These are phyloP conservation scores for Ophiognomonia clavigignenti-juglandacearum DNA, from an alignment of 2,329 filamentous ascomycete genomes.

Conservation along the genomic window DNA sequence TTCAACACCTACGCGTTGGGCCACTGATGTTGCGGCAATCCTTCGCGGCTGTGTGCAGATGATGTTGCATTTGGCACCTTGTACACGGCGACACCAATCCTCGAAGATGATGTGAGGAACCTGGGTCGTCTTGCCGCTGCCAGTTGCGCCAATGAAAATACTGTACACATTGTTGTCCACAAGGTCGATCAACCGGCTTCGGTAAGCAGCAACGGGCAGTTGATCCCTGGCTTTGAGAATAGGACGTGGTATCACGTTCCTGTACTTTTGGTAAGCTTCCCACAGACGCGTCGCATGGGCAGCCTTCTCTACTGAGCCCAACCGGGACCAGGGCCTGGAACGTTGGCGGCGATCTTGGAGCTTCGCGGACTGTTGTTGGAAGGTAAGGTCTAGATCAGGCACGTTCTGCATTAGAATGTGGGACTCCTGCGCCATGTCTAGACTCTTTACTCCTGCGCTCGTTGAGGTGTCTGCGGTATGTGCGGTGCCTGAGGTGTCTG, in stretches of 20 bases:
- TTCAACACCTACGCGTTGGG: conserved; percentile 40
- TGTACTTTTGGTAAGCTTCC: background rate
- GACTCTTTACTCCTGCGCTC: too few relatives aligned
- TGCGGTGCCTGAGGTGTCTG: too few relatives aligned
- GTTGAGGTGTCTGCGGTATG: too few relatives aligned
- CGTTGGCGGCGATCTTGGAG: too few relatives aligned
- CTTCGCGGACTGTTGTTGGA: background rate
- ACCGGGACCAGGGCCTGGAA: too few relatives aligned
- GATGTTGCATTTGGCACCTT: conserved; percentile 40
- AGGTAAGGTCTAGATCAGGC: background rate
- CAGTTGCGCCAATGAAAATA: conserved; percentile 13
- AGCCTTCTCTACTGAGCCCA: too few relatives aligned
- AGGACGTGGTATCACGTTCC: background rate
- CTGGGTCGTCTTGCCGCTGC: conserved; percentile 26
- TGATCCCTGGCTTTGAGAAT: background rate
- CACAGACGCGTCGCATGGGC: background rate
- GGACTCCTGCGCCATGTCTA: background rate
- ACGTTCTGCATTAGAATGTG: background rate
- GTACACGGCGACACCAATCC: conserved; percentile 32
- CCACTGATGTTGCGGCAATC: conserved; percentile 41
- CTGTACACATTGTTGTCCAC: conserved; percentile 11
- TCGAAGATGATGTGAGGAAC: conserved; percentile 50
- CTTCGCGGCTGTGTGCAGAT: conserved; percentile 45
- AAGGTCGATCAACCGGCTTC: background rate
- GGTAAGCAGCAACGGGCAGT: background rate